Conservation (phyloP, 352 stramenopile species). For the Pythium dissimile region DNA sequence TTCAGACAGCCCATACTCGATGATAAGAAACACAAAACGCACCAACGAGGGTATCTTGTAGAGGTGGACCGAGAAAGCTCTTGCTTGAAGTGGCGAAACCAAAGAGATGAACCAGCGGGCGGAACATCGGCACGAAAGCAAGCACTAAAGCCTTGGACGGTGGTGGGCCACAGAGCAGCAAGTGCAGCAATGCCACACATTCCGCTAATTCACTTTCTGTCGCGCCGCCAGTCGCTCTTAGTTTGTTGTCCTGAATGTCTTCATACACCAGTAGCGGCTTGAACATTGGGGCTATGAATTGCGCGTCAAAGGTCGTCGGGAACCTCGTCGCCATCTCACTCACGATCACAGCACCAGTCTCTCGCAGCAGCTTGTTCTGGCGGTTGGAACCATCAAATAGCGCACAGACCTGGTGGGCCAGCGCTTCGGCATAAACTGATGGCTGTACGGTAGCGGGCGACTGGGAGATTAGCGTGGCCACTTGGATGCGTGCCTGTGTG, state of each 20-base stretch:
- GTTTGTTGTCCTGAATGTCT: neutral
- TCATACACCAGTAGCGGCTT: constrained; percentile 65
- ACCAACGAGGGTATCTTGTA: constrained; percentile 56
- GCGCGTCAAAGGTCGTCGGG: constrained; percentile 37
- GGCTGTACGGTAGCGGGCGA: constrained; percentile 44
- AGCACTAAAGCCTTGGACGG: constrained; percentile 47
- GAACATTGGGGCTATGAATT: constrained; percentile 57
- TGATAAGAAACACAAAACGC: constrained; percentile 14
- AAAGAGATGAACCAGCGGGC: constrained; percentile 69
- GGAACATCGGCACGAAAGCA: constrained; percentile 70
- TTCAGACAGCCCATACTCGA: too few relatives aligned
- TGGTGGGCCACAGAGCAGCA: constrained; percentile 68
- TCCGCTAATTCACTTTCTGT: constrained; percentile 49
- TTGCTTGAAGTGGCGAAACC: constrained; percentile 66
- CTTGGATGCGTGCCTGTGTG: constrained; percentile 79
- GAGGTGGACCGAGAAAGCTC: constrained; percentile 40
- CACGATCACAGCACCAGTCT: constrained; percentile 63
- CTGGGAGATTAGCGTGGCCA: constrained; percentile 74
- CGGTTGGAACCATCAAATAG: constrained; percentile 48
- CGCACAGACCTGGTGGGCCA: constrained; percentile 52
- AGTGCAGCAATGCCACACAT: constrained; percentile 44
- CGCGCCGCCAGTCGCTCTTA: neutral
- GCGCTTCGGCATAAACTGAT: constrained; percentile 35
- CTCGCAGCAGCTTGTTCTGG: constrained; percentile 65
- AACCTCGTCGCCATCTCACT: constrained; percentile 53